phyloP scores from a whole-genome alignment of 2,329 filamentous ascomycete species.

The Sordariomycetes sp. region DNA sequence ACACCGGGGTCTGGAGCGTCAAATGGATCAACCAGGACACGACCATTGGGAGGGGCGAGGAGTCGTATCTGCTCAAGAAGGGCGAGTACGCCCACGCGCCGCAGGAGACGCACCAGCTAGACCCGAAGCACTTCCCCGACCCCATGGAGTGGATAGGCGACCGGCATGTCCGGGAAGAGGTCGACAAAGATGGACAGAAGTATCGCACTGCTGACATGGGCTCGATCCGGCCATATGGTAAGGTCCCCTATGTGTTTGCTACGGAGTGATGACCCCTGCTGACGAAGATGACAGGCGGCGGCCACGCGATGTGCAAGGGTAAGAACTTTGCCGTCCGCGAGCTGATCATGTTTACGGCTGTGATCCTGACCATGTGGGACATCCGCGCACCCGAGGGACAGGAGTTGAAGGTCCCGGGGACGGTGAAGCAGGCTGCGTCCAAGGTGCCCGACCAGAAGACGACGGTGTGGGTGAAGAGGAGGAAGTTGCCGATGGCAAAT shows the following conservation, averaged over 20 bases:
- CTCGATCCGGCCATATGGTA: conserved; percentile 22
- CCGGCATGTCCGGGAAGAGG: conserved; percentile 19
- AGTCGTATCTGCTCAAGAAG: conserved; percentile 19
- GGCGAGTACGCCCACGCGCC: conserved; percentile 23
- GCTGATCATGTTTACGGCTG: conserved; percentile 21
- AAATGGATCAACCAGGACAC: conserved; percentile 21
- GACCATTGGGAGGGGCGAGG: conserved; percentile 15
- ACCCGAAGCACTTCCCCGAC: conserved; percentile 20
- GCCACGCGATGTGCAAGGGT: conserved; percentile 21
- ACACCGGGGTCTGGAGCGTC: conserved; percentile 22
- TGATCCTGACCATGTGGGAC: conserved; percentile 26
- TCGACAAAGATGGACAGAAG: conserved; percentile 14
- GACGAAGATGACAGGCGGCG: conserved; percentile 15
- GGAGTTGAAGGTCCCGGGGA: conserved; percentile 15
- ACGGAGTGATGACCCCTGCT: neutral
- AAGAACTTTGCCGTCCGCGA: conserved; percentile 21
- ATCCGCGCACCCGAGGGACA: conserved; percentile 17
- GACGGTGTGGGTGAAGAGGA: conserved; percentile 22
- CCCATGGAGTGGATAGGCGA: conserved; percentile 23
- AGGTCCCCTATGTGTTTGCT: conserved; percentile 10
- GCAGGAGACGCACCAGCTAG: conserved; percentile 23
- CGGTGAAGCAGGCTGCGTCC: conserved; percentile 15
- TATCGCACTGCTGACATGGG: conserved; percentile 12
- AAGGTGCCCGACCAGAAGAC: conserved; percentile 13
- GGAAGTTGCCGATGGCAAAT: conserved; percentile 7